Base-by-base conservation (phyloP, 441 rosid species). In the Croton laevigatus region DNA sequence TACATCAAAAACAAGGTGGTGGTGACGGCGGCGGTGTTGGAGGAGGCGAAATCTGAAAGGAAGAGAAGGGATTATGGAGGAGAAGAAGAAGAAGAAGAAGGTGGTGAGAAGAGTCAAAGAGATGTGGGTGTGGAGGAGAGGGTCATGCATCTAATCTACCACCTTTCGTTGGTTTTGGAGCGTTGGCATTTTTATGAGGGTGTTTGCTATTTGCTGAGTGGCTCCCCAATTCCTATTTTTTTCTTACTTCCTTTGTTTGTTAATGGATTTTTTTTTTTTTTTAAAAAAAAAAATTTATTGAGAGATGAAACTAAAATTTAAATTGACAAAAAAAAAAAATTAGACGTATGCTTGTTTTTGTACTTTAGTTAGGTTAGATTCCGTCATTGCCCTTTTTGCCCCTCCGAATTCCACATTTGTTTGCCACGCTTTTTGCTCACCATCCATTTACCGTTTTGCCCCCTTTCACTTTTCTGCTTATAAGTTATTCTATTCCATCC, bases 111-210 rank as follows among this genome's bases (percentile, higher is more conserved):
- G 46, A 46, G n/a, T 32, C 14, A n/a, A 57, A 20, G 53, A 45
- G 49, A 53, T 36, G 44, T 11, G 62, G 66, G 57, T 19, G 40
- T 37, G 49, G 2, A 1, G 4, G 38, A 23, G 44, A 3, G 40
- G 54, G 34, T 87, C 83, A 85, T 83, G 84, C 85, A 81, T 82
- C 84, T 71, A 27, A 27, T 27, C 32, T 27, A 82, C 86, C 85
- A 82, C 83, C 86, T 78, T 79, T 81, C 77, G 78, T 79, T 76
- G 34, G 71, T 54, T 70, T 55, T 57, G 4, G 53, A 38, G 49
- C 44, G 44, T 12, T 55, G 73, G 62, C 51, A 12, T 55, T 55
- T 51, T 40, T 32, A 34, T 6, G 62, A 34, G n/a, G 62, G 42
- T 32, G 42, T 19, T 27, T 11, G 54, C 3, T n/a, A 16, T n/a